Conservation (phyloP, 345 rosid genomes). For the Excoecaria agallocha region DNA sequence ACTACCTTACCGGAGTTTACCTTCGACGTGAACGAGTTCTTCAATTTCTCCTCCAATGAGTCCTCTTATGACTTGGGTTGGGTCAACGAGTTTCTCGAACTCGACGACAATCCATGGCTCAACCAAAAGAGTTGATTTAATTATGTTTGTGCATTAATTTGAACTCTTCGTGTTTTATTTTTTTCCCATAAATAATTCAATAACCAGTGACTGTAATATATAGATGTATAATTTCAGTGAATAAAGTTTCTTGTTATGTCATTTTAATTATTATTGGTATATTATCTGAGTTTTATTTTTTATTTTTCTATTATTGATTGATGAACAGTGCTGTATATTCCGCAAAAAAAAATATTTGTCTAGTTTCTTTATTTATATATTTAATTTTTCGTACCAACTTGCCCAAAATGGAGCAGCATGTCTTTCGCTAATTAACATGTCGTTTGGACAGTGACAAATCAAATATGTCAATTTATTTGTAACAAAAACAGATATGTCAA, state of each 20-base stretch:
- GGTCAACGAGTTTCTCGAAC: constrained; percentile 42
- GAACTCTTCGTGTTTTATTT: not conserved
- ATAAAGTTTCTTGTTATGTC: not conserved
- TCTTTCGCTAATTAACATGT: not conserved
- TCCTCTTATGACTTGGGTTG: constrained; percentile 39
- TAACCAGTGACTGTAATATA: not conserved
- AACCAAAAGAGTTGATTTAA: constrained; percentile 13
- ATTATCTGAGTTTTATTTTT: too few relatives aligned
- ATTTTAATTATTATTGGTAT: not conserved
- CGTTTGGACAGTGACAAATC: too few relatives aligned
- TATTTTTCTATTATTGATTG: too few relatives aligned
- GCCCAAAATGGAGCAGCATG: not conserved
- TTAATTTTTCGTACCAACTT: not conserved
- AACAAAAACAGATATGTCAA: too few relatives aligned
- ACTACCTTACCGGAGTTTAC: constrained; percentile 6
- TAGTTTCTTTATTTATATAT: too few relatives aligned
- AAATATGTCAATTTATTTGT: too few relatives aligned
- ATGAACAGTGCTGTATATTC: too few relatives aligned
- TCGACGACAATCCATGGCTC: constrained; percentile 31
- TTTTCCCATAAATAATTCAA: too few relatives aligned
- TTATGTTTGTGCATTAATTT: not conserved
- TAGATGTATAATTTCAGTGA: not conserved
- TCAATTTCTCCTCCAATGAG: constrained; percentile 41
- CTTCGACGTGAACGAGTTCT: constrained; percentile 34
- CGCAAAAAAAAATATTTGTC: too few relatives aligned